Conservation (phyloP, 1,284 basidiomycete species). For the Tilletia setariae region DNA sequence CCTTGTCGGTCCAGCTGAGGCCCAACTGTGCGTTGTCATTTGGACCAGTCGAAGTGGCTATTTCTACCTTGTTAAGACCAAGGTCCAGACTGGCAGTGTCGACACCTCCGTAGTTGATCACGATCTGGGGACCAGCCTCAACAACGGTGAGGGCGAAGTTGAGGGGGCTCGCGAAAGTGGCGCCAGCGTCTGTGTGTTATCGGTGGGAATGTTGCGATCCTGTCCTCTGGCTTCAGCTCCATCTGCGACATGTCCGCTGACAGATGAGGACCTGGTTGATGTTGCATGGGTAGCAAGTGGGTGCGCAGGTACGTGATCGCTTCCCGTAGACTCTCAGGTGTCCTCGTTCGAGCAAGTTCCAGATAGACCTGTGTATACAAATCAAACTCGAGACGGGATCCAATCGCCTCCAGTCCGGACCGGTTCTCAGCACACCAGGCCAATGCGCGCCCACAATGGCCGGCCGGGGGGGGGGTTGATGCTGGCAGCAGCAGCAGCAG, state of each 20-base stretch:
- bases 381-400: conserved; percentile 93
- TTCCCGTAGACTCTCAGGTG: no score
- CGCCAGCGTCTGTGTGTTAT: conserved; percentile 64
- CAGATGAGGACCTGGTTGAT: no score
- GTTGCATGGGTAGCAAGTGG: no score
- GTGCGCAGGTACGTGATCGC: no score
- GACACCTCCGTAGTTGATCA: conserved; percentile 60
- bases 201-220: conserved; percentile 33
- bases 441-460: conserved; percentile 74
- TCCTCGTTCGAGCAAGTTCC: no score
- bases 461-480: no score
- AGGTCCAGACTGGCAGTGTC: conserved; percentile 65
- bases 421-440: conserved; percentile 97
- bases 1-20: conserved; percentile 59
- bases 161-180: conserved; percentile 72
- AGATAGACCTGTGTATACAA: conserved; percentile 93
- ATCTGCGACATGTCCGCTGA: no score
- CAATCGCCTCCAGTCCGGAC: conserved; percentile 80
- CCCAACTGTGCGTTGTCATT: conserved; percentile 59
- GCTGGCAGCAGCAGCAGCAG: no score
- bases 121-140: conserved; percentile 62
- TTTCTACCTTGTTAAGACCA: conserved; percentile 57
- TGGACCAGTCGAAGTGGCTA: conserved; percentile 69
- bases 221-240: no score
- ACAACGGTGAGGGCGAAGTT: conserved; percentile 70